Evolutionary conservation across 176 grass and related monocot species (phyloP), one percentile per base, ranked within the genome.

Genomic region (Ensete glaucum): DNA sequence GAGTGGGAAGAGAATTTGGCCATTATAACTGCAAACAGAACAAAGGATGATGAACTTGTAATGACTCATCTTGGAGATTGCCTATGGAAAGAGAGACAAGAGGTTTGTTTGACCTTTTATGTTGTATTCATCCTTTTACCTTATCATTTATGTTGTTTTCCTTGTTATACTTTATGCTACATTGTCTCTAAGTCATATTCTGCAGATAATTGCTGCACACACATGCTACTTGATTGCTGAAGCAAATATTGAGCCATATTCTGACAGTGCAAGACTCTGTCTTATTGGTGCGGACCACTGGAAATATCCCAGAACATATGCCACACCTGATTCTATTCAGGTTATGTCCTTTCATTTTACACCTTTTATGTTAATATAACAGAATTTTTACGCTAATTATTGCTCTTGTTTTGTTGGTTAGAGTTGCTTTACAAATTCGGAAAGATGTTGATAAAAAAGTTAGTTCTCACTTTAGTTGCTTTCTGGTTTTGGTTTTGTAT

Each of bases 1-100:
- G 91, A 89, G 53, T 99, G 95, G 91, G 91, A 94, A 83, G 86
- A 94, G 76, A 94, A 99, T 94, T 82, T 99, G 78, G 91, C 95
- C 70, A 94, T 99, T 76, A 89, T 99, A 72, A 91, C 90, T 52
- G 95, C 91, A 82, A 99, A 99, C 71, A 91, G 91, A 76, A 99
- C 95, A 54, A 99, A 94, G 73, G 86, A 84, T 77, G 95, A 94
- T 77, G 88, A 88, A 75, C 82, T 99, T 70, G 95, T 99, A 50
- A 94, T 99, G 58, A 91, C 89, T 73, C 91, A 99, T 82, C 88
- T 99, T 74, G 95, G 91, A 48, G 95, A 99, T 85, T 91, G 95
- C 76, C 88, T 99, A n/a, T 99, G 95, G 95, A 99, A 91, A 83
- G 95, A 99, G 76, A 99, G 80, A 94, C 77, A 76, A 54, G 88